Evolutionary conservation across 306 rosid species (phyloP), one percentile per base, ranked within the genome.

Genomic region (Cicer judaicum): DNA sequence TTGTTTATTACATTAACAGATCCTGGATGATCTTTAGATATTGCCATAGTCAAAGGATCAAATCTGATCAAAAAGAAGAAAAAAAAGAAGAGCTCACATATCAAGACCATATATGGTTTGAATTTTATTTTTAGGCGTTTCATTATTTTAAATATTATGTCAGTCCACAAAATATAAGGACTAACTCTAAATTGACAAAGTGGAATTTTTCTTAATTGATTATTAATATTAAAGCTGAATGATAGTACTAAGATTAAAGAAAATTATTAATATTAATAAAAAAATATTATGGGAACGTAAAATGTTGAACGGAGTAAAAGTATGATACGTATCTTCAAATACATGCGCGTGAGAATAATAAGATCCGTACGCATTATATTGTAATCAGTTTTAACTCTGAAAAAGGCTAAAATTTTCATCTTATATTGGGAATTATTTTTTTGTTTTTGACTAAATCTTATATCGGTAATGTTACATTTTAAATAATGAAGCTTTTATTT

Each of bases 271-370:
- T 24, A 24, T 24, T 24, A 24, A 10, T 44, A 8, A 16, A 44
- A 53, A 60, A 63, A 67, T 56, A 40, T 13, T 72, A 53, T 52
- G 19, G 76, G 64, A 44, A 48, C 21, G 16, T 43, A 39, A 55
- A 44, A 6, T 68, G 75, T 49, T 77, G 81, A 48, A 42, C 34
- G 46, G 0, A 64, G 24, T 12, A 16, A 43, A 79, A 77, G 78
- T 72, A 71, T 43, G 41, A 53, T 9, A 73, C 64, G 54, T 72
- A 73, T 73, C 79, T 73, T 44, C 7, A 48, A 9, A 49, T 74
- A 59, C 71, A 73, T 74, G 76, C 75, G 79, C 68, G 36, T 47
- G 56, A 80, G 65, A 74, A 66, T 74, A 44, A 46, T n/a, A n/a
- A n/a, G 18, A 64, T 73, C 50, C 13, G 42, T 42, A 64, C 21